Evolutionary conservation across 495 filamentous ascomycete species (phyloP).

Genomic region (Podospora australis): DNA sequence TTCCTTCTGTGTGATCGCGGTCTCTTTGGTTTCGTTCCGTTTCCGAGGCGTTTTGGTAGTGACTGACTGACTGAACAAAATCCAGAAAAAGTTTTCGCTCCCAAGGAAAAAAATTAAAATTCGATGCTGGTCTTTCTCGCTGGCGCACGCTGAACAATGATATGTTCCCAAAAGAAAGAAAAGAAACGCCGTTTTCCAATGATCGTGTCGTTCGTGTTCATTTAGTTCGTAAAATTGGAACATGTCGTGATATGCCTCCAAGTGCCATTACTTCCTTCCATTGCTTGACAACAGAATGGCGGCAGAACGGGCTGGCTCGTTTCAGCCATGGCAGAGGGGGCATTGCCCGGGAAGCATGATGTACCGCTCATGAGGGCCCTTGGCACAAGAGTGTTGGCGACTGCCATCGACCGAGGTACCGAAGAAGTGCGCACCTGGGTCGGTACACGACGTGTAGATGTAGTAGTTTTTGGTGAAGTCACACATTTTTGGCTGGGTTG

Average conservation of each 20-base stretch:
- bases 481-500: slow-evolving; percentile 52
- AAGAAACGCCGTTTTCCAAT: not conserved
- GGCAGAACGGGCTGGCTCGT: too few relatives aligned
- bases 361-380: slow-evolving; percentile 67
- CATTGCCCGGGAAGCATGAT: slow-evolving; percentile 64
- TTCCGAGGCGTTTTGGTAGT: too few relatives aligned
- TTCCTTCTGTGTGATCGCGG: too few relatives aligned
- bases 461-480: slow-evolving; percentile 72
- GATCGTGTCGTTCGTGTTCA: too few relatives aligned
- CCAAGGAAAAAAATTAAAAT: not conserved
- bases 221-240: too few relatives aligned
- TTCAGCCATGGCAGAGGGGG: slow-evolving; percentile 52
- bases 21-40: too few relatives aligned
- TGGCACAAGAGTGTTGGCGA: slow-evolving; percentile 53
- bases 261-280: not conserved
- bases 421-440: slow-evolving; percentile 63
- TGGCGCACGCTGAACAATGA: too few relatives aligned
- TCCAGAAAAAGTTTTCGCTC: slow-evolving; percentile 1
- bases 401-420: slow-evolving; percentile 58
- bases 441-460: slow-evolving; percentile 63
- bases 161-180: too few relatives aligned
- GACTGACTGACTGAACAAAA: too few relatives aligned
- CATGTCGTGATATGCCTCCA: not conserved
- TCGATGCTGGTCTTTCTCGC: too few relatives aligned
- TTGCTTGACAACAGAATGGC: not conserved